phyloP scores from a whole-genome alignment of 257 asterid species.

The Solanum chiquidenum region DNA sequence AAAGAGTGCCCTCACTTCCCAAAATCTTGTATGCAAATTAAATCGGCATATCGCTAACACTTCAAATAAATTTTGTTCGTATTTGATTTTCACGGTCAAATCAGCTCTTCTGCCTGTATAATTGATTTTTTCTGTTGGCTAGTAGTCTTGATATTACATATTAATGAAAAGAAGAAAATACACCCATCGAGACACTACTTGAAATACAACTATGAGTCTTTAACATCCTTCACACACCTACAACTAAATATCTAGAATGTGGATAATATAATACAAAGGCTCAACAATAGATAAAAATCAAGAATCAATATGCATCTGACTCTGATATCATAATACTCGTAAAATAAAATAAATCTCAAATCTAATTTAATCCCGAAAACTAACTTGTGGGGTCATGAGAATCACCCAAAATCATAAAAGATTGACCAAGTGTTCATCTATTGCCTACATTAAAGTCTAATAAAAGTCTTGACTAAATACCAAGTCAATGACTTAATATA shows the following conservation, averaged over 20 bases:
- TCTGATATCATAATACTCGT: rapidly evolving
- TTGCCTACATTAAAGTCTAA: not conserved
- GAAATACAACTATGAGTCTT: not conserved
- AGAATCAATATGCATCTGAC: not conserved
- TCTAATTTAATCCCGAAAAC: not conserved
- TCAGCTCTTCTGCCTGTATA: not conserved
- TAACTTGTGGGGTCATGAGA: not conserved
- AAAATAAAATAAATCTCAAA: not conserved
- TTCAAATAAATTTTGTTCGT: not conserved
- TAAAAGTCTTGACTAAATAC: not conserved
- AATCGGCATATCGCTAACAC: not conserved
- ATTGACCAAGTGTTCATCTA: not conserved
- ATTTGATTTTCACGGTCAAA: not conserved
- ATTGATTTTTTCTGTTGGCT: too few species aligned
- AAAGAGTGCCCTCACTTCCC: not conserved
- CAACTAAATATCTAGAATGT: not conserved
- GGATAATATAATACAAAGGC: too few species aligned
- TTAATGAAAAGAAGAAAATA: too few species aligned
- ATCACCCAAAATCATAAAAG: not conserved
- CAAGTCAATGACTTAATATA: not conserved
- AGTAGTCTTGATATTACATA: too few species aligned
- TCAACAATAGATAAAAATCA: not conserved
- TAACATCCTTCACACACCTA: not conserved
- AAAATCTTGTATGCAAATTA: not conserved
- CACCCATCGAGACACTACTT: not conserved